A percentile compares a stretch with the other conserved stretches of the same genome.
Conservation (phyloP, 495 filamentous ascomycete species). For the Trichoderma asperelloides region DNA sequence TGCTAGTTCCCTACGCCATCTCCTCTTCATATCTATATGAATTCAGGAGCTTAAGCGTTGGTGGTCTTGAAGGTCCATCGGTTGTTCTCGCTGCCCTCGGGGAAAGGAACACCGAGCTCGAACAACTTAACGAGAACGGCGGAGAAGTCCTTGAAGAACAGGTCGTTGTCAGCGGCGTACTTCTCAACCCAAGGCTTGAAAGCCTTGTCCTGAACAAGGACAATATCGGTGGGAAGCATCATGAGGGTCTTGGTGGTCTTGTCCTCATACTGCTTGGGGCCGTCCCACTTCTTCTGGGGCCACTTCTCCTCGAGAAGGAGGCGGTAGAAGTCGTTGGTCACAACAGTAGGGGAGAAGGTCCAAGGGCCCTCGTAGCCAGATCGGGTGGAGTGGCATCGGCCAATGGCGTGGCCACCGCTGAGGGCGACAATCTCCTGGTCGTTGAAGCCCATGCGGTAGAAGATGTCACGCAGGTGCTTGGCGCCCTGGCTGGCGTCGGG, state of each 20-base stretch:
- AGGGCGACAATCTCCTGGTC: constrained; percentile 95
- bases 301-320: constrained; percentile 89
- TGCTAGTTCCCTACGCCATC: not conserved
- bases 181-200: constrained; percentile 79
- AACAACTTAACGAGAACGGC: constrained; percentile 74
- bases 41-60: constrained; percentile 16
- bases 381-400: constrained; percentile 84
- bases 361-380: constrained; percentile 82
- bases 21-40: not conserved
- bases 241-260: constrained; percentile 76
- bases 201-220: constrained; percentile 75
- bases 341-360: constrained; percentile 89
- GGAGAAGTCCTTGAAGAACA: constrained; percentile 89
- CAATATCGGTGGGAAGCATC: constrained; percentile 95
- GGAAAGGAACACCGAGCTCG: constrained; percentile 91
- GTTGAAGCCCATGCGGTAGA: constrained; percentile 96
- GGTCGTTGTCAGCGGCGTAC: constrained; percentile 85
- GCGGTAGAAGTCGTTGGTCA: constrained; percentile 92
- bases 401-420: constrained; percentile 82
- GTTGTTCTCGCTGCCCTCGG: constrained; percentile 53
- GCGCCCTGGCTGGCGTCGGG: constrained; percentile 77
- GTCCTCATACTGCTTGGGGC: constrained; percentile 76
- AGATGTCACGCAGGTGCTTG: constrained; percentile 82
- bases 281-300: constrained; percentile 88
- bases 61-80: constrained; percentile 68